Base-by-base conservation (phyloP, 768 basidiomycete genomes). In the Sporobolomyces roseus region DNA sequence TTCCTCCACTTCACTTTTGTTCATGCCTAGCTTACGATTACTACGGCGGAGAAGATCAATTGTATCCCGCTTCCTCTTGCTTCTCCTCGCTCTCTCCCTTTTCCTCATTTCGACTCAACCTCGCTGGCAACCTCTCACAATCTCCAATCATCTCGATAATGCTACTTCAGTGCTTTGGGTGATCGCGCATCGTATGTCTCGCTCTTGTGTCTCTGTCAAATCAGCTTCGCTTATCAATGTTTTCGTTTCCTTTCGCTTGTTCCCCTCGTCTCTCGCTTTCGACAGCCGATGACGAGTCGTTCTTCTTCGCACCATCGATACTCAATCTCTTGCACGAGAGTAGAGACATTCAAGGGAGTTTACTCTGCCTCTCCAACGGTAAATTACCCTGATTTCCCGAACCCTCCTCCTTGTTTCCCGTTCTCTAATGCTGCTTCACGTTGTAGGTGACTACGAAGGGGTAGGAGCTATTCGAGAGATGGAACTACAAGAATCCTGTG, bases 381-480 rank as follows among this genome's bases (percentile, higher is more conserved):
- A 7, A n/a, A 70, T 36, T 50, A 21, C 48, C n/a, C 21, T 27
- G n/a, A 70, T 36, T 50, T 8, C 48, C n/a, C 21, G 12, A 16
- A 1, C 46, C 32, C 17, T 13, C 13, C 53, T 29, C 10, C 14
- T 30, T 2, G 29, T 38, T 9, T 5, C 49, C n/a, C 9, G 19
- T 27, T 46, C 7, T 46, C 45, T 13, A 46, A 46, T 23, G 14
- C 45, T 46, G 13, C 45, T 13, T 23, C 45, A 9, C 38, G 9
- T 46, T 46, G 16, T 64, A 79, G 81, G 81, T 6, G 74, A 80
- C 53, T 75, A 77, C 7, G 75, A 76, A 2, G 80, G 81, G 0
- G 60, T 78, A 3, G 81, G 81, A 2, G 36, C 53, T 1, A 61
- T 65, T 1, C 71, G 81, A 3, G 45, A 48, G 7, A 16, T 63